Conservation (phyloP, 2,329 filamentous ascomycete genomes). For the Venturiaceae sp. region DNA sequence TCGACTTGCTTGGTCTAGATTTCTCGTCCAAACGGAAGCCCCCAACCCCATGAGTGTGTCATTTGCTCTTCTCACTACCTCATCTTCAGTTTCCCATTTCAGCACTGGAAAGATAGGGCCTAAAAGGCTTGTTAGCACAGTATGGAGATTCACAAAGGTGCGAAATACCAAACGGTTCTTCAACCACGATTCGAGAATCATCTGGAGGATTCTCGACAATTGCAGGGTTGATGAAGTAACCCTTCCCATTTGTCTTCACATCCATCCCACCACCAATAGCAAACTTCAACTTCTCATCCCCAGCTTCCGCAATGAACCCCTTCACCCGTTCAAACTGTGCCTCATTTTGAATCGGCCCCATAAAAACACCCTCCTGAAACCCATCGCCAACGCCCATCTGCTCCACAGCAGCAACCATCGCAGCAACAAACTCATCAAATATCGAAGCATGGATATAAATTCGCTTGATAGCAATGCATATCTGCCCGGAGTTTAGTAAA, state of each 20-base stretch:
- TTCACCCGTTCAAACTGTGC: constrained; percentile 55
- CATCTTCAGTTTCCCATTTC: constrained; percentile 50
- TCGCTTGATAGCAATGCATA: constrained; percentile 48
- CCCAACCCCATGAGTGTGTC: constrained; percentile 43
- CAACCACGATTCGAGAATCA: constrained; percentile 43
- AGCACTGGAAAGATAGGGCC: constrained; percentile 55
- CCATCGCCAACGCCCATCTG: constrained; percentile 27
- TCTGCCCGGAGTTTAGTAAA: constrained; percentile 45
- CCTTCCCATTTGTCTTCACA: constrained; percentile 14
- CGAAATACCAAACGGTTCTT: constrained; percentile 23
- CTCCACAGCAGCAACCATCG: constrained; percentile 36
- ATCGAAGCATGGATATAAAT: constrained; percentile 52
- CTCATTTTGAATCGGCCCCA: constrained; percentile 54
- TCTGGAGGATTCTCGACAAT: constrained; percentile 50
- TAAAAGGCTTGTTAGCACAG: constrained; percentile 11
- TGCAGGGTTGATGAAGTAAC: constrained; percentile 30
- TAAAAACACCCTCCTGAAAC: constrained; percentile 34
- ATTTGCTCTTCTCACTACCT: constrained; percentile 49
- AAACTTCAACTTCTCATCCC: constrained; percentile 42
- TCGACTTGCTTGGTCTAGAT: constrained; percentile 38
- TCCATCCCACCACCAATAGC: constrained; percentile 39
- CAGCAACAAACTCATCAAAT: constrained; percentile 45
- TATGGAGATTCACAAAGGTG: neutral
- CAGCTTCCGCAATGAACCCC: constrained; percentile 45
- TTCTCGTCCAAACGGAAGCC: constrained; percentile 47